These are phyloP conservation scores for Fusarium papillatum DNA, from an alignment of 2,329 filamentous ascomycete species.

Conservation along the genomic window DNA sequence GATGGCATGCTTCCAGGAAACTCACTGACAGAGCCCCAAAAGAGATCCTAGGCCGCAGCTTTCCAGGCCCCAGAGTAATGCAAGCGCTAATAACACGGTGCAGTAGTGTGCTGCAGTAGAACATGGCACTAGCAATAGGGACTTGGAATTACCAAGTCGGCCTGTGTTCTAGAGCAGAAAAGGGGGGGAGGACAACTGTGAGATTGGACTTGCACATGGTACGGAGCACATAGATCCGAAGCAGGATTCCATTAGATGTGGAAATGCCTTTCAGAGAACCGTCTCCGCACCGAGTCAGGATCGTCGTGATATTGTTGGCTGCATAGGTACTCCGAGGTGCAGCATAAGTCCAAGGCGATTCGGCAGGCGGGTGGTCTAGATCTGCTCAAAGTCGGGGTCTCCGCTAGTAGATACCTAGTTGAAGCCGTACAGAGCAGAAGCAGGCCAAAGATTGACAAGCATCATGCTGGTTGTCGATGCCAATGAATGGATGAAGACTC, in stretches of 20 bases:
- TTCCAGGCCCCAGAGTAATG: slow-evolving; percentile 32
- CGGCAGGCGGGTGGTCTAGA: slow-evolving; percentile 36
- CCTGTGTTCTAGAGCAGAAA: slow-evolving; percentile 22
- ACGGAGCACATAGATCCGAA: neutral
- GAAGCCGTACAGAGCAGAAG: neutral
- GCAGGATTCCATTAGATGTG: slow-evolving; percentile 8
- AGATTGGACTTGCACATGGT: slow-evolving; percentile 10
- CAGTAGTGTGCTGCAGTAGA: slow-evolving; percentile 44
- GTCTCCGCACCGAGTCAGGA: slow-evolving; percentile 12
- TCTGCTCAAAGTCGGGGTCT: slow-evolving; percentile 16
- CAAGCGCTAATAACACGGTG: slow-evolving; percentile 38
- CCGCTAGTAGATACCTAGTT: slow-evolving; percentile 5
- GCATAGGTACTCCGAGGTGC: slow-evolving; percentile 18
- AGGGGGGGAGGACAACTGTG: slow-evolving; percentile 24
- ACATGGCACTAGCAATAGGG: slow-evolving; percentile 25
- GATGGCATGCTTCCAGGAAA: neutral
- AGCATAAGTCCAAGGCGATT: slow-evolving; percentile 24
- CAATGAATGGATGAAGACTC: neutral
- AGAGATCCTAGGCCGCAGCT: slow-evolving; percentile 30
- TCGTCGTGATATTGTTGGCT: slow-evolving; percentile 28
- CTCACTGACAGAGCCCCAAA: slow-evolving; percentile 1
- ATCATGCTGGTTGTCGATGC: slow-evolving; percentile 12
- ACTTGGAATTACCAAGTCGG: slow-evolving; percentile 30
- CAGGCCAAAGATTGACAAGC: slow-evolving; percentile 7
- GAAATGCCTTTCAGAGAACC: slow-evolving; percentile 22